These are phyloP conservation scores for Vaccinium macrocarpon DNA, from an alignment of 148 eudicot genomes.

Conservation along the genomic window DNA sequence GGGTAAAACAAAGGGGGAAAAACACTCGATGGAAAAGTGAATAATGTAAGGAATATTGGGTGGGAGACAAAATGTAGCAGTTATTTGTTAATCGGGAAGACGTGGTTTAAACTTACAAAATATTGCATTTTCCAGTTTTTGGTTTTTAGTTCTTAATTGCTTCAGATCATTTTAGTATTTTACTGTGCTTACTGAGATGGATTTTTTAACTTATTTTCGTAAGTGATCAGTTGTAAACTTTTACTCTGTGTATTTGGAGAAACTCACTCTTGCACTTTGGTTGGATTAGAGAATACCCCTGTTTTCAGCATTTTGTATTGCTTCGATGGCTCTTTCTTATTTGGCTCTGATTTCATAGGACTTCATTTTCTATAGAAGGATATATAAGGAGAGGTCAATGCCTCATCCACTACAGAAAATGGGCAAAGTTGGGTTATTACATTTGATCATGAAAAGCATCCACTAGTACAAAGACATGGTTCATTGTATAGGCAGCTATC, in stretches of 20 bases:
- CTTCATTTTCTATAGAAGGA: neutral
- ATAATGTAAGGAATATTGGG: neutral
- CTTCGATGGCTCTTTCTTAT: neutral
- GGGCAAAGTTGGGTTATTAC: neutral
- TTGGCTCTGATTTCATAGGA: neutral
- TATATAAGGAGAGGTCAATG: neutral
- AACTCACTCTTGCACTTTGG: neutral
- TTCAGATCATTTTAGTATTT: neutral
- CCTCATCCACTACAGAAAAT: too few species aligned
- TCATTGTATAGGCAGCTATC: neutral
- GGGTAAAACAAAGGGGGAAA: neutral
- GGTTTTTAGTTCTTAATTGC: neutral
- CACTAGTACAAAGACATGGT: neutral
- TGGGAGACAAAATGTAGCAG: neutral
- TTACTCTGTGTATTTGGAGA: neutral
- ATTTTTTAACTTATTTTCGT: neutral
- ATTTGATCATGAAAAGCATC: constrained; percentile 6
- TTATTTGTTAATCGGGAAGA: neutral
- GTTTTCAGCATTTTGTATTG: neutral
- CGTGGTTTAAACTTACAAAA: neutral
- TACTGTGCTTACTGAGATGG: neutral
- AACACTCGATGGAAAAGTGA: neutral
- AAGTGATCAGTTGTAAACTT: neutral
- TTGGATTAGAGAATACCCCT: neutral
- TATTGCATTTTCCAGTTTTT: neutral